Evolutionary conservation across 2,329 filamentous ascomycete genomes (phyloP), one percentile per base, ranked within the genome.

Genomic region (Coniella lustricola): DNA sequence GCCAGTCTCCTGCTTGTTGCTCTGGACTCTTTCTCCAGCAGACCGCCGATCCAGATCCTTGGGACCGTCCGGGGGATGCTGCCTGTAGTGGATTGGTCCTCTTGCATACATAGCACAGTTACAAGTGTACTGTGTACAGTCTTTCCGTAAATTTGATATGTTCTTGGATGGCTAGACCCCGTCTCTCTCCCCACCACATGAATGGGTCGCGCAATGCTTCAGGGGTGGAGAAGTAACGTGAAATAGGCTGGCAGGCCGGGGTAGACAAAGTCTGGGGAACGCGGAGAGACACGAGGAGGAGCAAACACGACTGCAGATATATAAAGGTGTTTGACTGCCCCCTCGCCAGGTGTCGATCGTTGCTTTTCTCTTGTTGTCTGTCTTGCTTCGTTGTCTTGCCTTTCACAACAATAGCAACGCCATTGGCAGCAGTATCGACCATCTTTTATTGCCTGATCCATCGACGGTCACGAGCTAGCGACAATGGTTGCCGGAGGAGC

Each of bases 401-500:
- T 13, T 14, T n/a, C n/a, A n/a, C n/a, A n/a, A n/a, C n/a, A n/a
- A n/a, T n/a, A n/a, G n/a, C n/a, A 4, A 42, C 14, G 16, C 20
- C 16, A 12, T 48, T 21, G 4, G 10, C 37, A 29, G 5, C 44
- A 44, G 21, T 12, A 14, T 12, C 31, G 10, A 33, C 7, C 25
- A 3, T 12, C 10, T 16, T 33, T 14, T 8, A 9, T 4, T 13
- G 36, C 18, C 17, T 40, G 21, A 25, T 32, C 29, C 9, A 31
- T 29, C 10, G 10, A 29, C 25, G 10, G 25, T 10, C 9, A 43
- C 18, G 7, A 45, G 21, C 12, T 20, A 18, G 29, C 29, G 29
- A 44, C 32, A 14, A 51, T 51, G 49, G 49, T 48, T 43, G 49
- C 35, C 7, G 44, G 20, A 51, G 49, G 49, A 40, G 40, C 40